phyloP scores from a whole-genome alignment of 164 flowering plant species.

The Kalanchoe fedtschenkoi region DNA sequence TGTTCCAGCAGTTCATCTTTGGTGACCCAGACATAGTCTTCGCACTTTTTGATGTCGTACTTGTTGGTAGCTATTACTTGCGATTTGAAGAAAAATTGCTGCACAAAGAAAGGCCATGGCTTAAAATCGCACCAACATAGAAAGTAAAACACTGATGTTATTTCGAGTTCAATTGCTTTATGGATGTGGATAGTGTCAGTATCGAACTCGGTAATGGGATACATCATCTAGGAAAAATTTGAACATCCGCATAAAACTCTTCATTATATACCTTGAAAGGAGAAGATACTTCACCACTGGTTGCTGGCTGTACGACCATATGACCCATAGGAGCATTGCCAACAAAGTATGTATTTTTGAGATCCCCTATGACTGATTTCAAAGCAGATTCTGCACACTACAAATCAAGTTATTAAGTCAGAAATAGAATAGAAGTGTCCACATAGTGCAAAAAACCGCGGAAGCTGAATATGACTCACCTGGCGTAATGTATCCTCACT shows the following conservation, averaged over 20 bases:
- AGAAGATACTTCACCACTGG: conserved; percentile 19
- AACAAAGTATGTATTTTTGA: conserved; percentile 79
- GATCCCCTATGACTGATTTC: conserved; percentile 74
- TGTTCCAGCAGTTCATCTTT: conserved; percentile 80
- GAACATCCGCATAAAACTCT: not conserved
- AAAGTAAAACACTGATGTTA: not conserved
- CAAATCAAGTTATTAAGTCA: conserved; percentile 10
- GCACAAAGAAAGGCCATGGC: conserved; percentile 12
- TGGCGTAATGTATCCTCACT: conserved; percentile 74
- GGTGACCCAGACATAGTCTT: conserved; percentile 91
- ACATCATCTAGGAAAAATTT: not conserved
- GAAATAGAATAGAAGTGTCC: not conserved
- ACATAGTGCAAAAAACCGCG: not conserved
- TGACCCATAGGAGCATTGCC: conserved; percentile 98
- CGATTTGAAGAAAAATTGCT: conserved; percentile 93
- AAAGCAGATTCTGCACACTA: conserved; percentile 98
- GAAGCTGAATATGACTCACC: conserved; percentile 36
- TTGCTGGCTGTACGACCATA: conserved; percentile 44
- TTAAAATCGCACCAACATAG: not conserved
- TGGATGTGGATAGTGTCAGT: no score
- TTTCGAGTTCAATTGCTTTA: not conserved
- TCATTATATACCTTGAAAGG: conserved; percentile 52
- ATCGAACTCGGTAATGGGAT: no score
- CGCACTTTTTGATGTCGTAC: conserved; percentile 45
- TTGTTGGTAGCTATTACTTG: conserved; percentile 76